Evolutionary conservation across 73 alveolate genomes (phyloP).

Genomic region (Paramecium bursaria): DNA sequence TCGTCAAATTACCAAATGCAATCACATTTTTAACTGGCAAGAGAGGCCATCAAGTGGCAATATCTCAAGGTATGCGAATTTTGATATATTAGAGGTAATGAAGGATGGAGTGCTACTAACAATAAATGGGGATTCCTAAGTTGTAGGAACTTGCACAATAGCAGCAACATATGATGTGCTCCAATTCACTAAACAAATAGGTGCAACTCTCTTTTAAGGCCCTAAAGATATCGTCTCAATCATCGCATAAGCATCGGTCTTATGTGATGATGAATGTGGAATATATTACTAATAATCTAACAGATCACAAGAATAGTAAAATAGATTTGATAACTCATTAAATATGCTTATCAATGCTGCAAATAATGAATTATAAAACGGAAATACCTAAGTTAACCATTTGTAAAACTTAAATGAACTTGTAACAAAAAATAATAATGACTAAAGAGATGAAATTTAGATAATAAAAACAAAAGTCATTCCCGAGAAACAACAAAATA

Average conservation of each 20-base stretch:
- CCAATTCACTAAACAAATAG: slow-evolving; percentile 3
- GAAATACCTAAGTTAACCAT: background rate
- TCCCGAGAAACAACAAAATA: too few species aligned
- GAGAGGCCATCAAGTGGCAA: slow-evolving; percentile 1
- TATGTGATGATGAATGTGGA: slow-evolving; percentile 46
- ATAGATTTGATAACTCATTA: slow-evolving; percentile 16
- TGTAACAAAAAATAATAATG: background rate
- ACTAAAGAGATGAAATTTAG: background rate
- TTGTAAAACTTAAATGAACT: background rate
- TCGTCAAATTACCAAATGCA: slow-evolving; percentile 39
- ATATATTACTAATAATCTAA: too few species aligned
- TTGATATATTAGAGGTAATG: background rate
- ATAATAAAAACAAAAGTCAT: too few species aligned
- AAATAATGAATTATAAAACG: slow-evolving; percentile 23
- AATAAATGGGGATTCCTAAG: background rate
- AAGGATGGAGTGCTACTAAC: slow-evolving; percentile 23
- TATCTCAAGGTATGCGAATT: background rate
- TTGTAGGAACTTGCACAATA: slow-evolving; percentile 13
- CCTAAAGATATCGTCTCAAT: slow-evolving; percentile 1
- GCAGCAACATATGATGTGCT: slow-evolving; percentile 46
- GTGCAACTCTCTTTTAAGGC: slow-evolving; percentile 27
- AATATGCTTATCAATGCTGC: slow-evolving; percentile 33
- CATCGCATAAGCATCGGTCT: slow-evolving; percentile 5
- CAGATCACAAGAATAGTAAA: too few species aligned
- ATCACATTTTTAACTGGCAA: slow-evolving; percentile 24